phyloP scores from a whole-genome alignment of 257 asterid genomes.

The Rubia yunnanensis region DNA sequence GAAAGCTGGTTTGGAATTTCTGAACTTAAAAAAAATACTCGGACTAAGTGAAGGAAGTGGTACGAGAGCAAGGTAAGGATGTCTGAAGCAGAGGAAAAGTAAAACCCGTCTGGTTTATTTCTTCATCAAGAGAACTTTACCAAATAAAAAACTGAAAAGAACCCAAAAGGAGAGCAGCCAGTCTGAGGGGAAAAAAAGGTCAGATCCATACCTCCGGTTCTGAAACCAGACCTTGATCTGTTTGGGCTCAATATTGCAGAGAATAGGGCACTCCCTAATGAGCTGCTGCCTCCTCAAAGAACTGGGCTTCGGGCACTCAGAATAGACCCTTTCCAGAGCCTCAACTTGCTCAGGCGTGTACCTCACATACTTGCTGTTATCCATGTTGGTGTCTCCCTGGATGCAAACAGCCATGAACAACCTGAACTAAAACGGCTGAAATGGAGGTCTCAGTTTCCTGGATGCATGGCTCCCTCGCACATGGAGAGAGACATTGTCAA shows the following conservation, averaged over 20 bases:
- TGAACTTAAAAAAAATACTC: background rate
- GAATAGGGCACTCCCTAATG: constrained; percentile 79
- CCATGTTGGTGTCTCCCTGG: constrained; percentile 69
- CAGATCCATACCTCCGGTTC: constrained; percentile 60
- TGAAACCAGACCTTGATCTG: constrained; percentile 99
- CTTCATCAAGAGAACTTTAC: background rate
- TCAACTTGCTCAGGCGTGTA: constrained; percentile 98
- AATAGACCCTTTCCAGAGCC: constrained; percentile 84
- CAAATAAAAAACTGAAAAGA: background rate
- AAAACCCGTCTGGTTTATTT: background rate
- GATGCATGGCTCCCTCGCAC: constrained; percentile 78
- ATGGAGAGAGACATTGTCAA: constrained; percentile 68
- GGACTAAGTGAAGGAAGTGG: background rate
- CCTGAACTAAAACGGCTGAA: background rate
- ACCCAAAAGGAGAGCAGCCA: background rate
- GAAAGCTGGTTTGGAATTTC: background rate
- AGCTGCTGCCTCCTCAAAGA: constrained; percentile 93
- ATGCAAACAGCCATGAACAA: constrained; percentile 42
- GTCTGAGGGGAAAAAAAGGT: background rate
- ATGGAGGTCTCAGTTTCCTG: constrained; percentile 2
- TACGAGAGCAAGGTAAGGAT: background rate
- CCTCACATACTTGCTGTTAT: constrained; percentile 81
- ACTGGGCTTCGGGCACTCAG: constrained; percentile 91
- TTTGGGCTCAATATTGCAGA: constrained; percentile 84
- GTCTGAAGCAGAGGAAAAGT: background rate